phyloP scores from a whole-genome alignment of 176 grass and related monocot genomes.

The Triticum urartu region DNA sequence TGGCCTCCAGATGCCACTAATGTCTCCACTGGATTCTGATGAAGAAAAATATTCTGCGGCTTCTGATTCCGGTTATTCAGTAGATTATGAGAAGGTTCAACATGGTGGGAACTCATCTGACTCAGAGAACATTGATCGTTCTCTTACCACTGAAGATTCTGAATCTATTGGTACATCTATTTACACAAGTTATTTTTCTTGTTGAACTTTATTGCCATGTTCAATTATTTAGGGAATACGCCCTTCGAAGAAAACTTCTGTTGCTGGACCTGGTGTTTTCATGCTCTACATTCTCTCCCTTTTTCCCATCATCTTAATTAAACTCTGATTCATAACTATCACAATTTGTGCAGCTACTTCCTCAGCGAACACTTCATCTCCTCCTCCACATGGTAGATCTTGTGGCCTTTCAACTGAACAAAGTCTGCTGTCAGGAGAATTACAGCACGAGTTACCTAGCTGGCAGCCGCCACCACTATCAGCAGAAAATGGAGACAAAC shows the following conservation, averaged over 20 bases:
- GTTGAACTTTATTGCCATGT: conserved; percentile 5
- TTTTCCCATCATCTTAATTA: conserved; percentile 1
- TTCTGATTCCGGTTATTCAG: conserved; percentile 84
- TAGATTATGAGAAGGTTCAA: conserved; percentile 69
- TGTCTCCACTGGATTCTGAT: conserved; percentile 87
- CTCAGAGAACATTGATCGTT: conserved; percentile 43
- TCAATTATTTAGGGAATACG: conserved; percentile 28
- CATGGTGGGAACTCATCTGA: conserved; percentile 49
- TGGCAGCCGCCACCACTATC: not conserved
- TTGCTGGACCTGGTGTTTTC: conserved; percentile 8
- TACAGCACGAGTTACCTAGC: conserved; percentile 9
- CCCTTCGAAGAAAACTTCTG: conserved; percentile 28
- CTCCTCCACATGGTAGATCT: conserved; percentile 2
- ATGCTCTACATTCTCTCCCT: not conserved
- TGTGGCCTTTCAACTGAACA: conserved; percentile 27
- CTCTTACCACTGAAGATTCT: conserved; percentile 54
- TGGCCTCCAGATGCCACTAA: conserved; percentile 59
- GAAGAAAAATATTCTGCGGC: conserved; percentile 90
- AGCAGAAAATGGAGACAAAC: not conserved
- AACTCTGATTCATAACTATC: conserved; percentile 30
- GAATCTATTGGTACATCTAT: conserved; percentile 54
- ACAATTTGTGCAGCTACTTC: conserved; percentile 29
- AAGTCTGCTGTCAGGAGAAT: conserved; percentile 9
- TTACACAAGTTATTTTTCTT: not conserved
- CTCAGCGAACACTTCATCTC: conserved; percentile 21